Conservation (phyloP, 192 early-diverging fungal genomes). For the Umbelopsis sp. region DNA sequence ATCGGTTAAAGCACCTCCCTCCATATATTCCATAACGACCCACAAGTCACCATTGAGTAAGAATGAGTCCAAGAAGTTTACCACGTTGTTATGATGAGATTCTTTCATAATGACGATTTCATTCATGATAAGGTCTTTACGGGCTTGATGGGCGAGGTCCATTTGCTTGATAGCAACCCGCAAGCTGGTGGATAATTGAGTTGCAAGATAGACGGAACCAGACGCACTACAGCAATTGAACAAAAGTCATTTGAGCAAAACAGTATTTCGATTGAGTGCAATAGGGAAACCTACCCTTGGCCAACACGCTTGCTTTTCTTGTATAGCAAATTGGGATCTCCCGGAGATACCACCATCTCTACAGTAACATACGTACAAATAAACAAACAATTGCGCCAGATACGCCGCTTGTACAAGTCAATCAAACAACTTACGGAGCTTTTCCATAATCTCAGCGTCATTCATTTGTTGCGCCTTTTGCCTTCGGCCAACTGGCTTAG, state of each 20-base stretch:
- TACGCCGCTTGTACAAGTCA: too few relatives aligned
- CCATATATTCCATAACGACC: slow-evolving; percentile 95
- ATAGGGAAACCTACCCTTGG: slow-evolving; percentile 70
- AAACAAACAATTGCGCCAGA: neutral
- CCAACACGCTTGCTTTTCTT: slow-evolving; percentile 95
- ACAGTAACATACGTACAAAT: slow-evolving; percentile 21
- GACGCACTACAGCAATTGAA: slow-evolving; percentile 65
- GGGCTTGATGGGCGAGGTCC: slow-evolving; percentile 92
- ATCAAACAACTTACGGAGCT: slow-evolving; percentile 56
- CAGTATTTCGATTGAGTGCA: neutral
- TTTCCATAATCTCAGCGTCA: slow-evolving; percentile 94
- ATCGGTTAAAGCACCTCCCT: slow-evolving; percentile 84
- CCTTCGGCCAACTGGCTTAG: neutral
- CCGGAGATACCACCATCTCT: slow-evolving; percentile 84
- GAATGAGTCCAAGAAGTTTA: slow-evolving; percentile 87
- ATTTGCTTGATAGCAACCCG: slow-evolving; percentile 96
- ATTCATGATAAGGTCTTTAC: slow-evolving; percentile 94
- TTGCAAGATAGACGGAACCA: slow-evolving; percentile 87
- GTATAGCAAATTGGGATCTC: slow-evolving; percentile 90
- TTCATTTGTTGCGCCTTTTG: slow-evolving; percentile 52
- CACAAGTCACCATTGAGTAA: slow-evolving; percentile 79
- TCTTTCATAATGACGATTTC: slow-evolving; percentile 91
- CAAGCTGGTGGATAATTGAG: slow-evolving; percentile 59
- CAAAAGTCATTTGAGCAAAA: neutral
- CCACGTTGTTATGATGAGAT: slow-evolving; percentile 79